Evolutionary conservation across 208 protist genomes (phyloP), one percentile per base, ranked within the genome.

Genomic region (Sergeia podlipaevii): DNA sequence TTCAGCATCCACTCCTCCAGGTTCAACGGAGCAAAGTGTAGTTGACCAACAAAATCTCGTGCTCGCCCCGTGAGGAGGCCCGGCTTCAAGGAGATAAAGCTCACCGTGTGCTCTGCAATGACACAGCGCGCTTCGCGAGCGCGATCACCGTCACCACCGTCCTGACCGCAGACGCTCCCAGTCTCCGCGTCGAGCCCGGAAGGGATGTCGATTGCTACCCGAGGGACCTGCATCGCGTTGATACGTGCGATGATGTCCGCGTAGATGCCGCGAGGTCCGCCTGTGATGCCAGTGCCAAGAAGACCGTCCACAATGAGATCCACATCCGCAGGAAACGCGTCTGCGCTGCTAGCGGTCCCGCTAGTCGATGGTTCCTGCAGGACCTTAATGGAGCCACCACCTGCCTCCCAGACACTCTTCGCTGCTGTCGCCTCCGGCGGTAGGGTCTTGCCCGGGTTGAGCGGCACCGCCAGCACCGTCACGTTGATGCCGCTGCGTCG

Each of bases 161-260:
- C n/a, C n/a, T n/a, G n/a, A n/a, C n/a, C n/a, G n/a, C n/a, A n/a
- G n/a, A n/a, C n/a, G n/a, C n/a, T n/a, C 1, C 87, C 87, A 0
- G 87, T 91, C 49, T 89, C 80, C 0, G 82, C 82, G 57, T 94
- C 79, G n/a, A 94, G 69, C 2, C 87, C 87, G 15, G 83, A 89
- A 5, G 87, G 87, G 39, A 94, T 80, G 52, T 94, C 87, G 56
- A 94, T 89, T 8, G 87, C 66, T 32, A 94, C 71, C 15, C 82
- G 73, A 2, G 68, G 66, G 39, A 76, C 75, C 13, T 48, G 41
- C 32, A 89, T 56, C 24, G 20, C 41, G 62, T 94, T 94, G 29
- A 78, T 70, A 6, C 21, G 41, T 13, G 48, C 49, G 32, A 94
- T 84, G 7, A 94, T 46, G 4, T 53, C 24, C 26, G 76, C 80